These are phyloP conservation scores for Ophiocordyceps australis DNA, from an alignment of 2,329 filamentous ascomycete species.

Conservation along the genomic window DNA sequence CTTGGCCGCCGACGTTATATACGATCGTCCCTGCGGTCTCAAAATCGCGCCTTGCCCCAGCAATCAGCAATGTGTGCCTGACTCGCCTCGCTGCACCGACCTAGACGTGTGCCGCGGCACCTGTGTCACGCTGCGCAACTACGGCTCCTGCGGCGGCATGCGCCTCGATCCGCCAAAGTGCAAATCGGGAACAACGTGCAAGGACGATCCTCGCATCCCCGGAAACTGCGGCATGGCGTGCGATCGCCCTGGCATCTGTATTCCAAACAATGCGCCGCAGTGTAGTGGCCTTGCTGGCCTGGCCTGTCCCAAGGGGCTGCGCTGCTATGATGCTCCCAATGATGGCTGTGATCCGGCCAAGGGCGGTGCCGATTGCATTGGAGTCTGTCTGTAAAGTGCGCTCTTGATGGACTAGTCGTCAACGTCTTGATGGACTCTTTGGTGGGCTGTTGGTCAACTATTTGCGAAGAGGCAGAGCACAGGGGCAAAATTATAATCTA, in stretches of 20 bases:
- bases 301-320: conserved; percentile 9
- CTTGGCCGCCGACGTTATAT: conserved; percentile 3
- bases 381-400: conserved; percentile 11
- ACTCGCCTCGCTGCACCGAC: conserved; percentile 7
- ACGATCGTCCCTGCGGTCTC: conserved; percentile 8
- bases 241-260: conserved; percentile 15
- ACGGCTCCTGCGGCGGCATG: conserved; percentile 14
- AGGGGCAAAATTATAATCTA: no score
- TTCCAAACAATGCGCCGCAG: conserved; percentile 5
- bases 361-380: conserved; percentile 12
- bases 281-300: conserved; percentile 10
- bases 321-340: conserved; percentile 11
- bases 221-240: conserved; percentile 15
- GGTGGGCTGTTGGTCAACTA: no score
- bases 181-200: conserved; percentile 8
- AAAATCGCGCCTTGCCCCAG: conserved; percentile 10
- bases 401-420: neutral
- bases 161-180: conserved; percentile 8
- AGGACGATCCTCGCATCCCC: conserved; percentile 13
- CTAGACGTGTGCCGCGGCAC: conserved; percentile 10
- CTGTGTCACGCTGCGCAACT: conserved; percentile 12
- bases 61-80: conserved; percentile 9
- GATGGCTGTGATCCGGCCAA: conserved; percentile 10
- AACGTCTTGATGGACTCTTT: no score
- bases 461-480: no score